phyloP scores from a whole-genome alignment of 2,329 filamentous ascomycete genomes.

The Ceratocystis huliohia region DNA sequence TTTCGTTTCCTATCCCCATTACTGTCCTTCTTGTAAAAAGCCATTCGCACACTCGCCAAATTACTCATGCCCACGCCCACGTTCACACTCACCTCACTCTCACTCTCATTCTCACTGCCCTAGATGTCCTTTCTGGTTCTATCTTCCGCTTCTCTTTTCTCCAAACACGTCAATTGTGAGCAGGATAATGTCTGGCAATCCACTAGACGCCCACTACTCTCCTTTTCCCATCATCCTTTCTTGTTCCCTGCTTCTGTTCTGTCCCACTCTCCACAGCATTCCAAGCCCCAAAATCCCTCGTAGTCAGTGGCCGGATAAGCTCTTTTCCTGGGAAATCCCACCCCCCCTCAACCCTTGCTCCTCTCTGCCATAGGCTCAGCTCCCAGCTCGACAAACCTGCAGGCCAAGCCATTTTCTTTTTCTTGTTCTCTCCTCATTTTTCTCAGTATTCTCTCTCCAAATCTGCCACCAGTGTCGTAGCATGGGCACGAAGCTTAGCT shows the following conservation, averaged over 20 bases:
- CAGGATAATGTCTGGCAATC: not conserved
- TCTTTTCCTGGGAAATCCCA: not conserved
- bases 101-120: not conserved
- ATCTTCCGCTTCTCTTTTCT: not conserved
- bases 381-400: not conserved
- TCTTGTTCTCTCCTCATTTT: not conserved
- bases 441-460: slow-evolving; percentile 3
- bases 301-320: not conserved
- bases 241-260: not conserved
- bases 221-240: not conserved
- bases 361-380: not conserved
- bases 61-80: not conserved
- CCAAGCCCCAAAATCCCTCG: not conserved
- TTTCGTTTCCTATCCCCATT: not conserved
- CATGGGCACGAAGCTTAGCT: slow-evolving; percentile 1
- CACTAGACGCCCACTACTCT: not conserved
- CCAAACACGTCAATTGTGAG: not conserved
- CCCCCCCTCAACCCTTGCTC: not conserved
- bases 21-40: not conserved
- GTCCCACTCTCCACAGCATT: not conserved
- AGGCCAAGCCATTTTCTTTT: not conserved
- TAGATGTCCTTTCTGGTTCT: not conserved
- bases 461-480: not conserved
- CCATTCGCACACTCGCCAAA: not conserved
- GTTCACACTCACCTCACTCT: not conserved